Base-by-base conservation (phyloP, 768 basidiomycete genomes). In the Auricularia sp. region DNA sequence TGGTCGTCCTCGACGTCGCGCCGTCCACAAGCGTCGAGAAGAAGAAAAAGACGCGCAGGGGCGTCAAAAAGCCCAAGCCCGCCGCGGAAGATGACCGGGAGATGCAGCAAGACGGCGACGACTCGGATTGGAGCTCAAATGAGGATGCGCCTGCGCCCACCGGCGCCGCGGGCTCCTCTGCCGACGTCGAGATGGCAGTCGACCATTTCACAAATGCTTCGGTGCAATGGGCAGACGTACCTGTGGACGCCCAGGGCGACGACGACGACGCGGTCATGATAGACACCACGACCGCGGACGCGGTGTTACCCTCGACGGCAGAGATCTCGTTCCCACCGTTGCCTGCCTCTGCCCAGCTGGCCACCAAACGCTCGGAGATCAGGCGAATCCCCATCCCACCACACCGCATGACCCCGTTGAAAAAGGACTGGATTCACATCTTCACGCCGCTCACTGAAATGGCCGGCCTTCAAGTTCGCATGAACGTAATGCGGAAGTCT, bases 371-470 rank as follows among this genome's bases (percentile, higher is more conserved):
- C 74, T 87, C 90, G 3, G 96, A 98, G 76, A 86, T 82, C n/a
- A 80, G 96, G 73, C 83, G 92, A 63, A 85, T 99, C 71, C 80
- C 92, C 11, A 90, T 99, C 74, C 97, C 97, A 13, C 94, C 94
- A 8, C 97, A 99, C 75, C 86, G 97, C 62, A 95, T 98, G 92
- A 94, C 94, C 10, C 97, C 97, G 2, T 76, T 98, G 63, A 96
- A 97, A 77, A 92, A 90, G 72, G 94, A 97, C 68, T 98, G 95
- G 95, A 81, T 96, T 62, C 91, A 90, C 73, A 86, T 98, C 65
- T 98, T 98, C 73, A 90, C 93, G 0, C 97, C 97, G 0, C 78
- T 99, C 70, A 95, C 96, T 3, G 96, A 99, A 79, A 89, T 97
- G 68, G 79, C 96, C 71, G 93, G 90, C 0, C 77, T 99, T 66